Evolutionary conservation across 345 rosid species (phyloP), one percentile per base, ranked within the genome.

Genomic region (Eucalyptus erythrocorys): DNA sequence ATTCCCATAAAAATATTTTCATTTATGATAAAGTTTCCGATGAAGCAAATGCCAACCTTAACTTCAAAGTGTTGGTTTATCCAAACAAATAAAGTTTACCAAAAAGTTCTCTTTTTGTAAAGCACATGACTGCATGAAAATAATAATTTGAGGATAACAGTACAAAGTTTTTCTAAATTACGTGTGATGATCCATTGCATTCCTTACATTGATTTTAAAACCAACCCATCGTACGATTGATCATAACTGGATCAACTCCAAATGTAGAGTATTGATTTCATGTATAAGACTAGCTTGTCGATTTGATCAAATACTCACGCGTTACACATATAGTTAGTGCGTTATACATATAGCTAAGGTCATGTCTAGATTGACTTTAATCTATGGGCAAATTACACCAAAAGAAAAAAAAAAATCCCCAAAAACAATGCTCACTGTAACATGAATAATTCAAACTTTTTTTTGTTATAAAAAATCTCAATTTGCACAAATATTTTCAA

Each of bases 401-500:
- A 51, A 51, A 55, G 13, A 22, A 55, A 21, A 49, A 3, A 17
- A 51, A 49, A 1, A 53, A 21, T 43, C 7, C 6, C 24, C 57
- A 51, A 55, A 55, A 55, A 24, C 30, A 21, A 24, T 0, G 0
- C 30, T 22, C 47, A 43, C 0, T 22, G 6, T 21, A 51, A 51
- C 26, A 21, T 8, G 8, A 51, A 19, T 7, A 51, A 51, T 51
- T 51, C 57, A 21, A 51, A 6, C 1, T 14, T 21, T 51, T 51
- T 51, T 8, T 51, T 3, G 1, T 21, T 1, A 51, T 51, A 55
- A 55, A 55, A 55, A 55, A 55, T 26, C 1, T 2, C 0, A 55
- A 22, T 10, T 55, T 55, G 24, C 1, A 24, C 6, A 4, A 1
- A 55, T 55, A 55, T 26, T 0, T 55, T 9, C 1, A 55, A 24